These are phyloP conservation scores for Dictyostelium discoideum DNA, from an alignment of 78 protist genomes.

Conservation along the genomic window DNA sequence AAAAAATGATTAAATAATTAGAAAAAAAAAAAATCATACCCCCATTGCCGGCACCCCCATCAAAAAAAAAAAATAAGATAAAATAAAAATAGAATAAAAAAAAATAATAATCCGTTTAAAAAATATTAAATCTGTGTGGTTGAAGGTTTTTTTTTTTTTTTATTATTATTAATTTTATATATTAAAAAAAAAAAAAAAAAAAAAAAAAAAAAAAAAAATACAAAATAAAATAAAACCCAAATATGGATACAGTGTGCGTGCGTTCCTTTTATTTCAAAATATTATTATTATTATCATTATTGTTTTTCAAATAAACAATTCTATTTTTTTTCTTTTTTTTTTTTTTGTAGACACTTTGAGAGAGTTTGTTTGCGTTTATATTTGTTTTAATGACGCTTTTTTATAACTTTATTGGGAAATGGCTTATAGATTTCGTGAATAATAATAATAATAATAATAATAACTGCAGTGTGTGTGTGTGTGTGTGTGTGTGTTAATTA, in stretches of 20 bases:
- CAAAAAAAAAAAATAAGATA: not conserved
- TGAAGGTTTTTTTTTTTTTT: not conserved
- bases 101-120: not conserved
- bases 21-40: not conserved
- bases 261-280: not conserved
- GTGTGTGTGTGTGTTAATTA: no score
- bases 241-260: not conserved
- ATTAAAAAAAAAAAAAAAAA: no score
- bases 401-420: not conserved
- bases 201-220: no score
- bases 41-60: not conserved
- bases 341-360: not conserved
- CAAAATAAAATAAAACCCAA: not conserved
- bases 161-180: no score
- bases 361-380: not conserved
- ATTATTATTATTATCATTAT: no score
- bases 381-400: not conserved
- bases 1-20: no score
- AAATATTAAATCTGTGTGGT: not conserved
- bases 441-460: no score
- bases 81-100: no score
- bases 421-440: not conserved
- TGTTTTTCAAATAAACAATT: not conserved
- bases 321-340: not conserved
- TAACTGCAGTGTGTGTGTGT: no score